phyloP scores from a whole-genome alignment of 306 rosid genomes.

The Quercus parvula region DNA sequence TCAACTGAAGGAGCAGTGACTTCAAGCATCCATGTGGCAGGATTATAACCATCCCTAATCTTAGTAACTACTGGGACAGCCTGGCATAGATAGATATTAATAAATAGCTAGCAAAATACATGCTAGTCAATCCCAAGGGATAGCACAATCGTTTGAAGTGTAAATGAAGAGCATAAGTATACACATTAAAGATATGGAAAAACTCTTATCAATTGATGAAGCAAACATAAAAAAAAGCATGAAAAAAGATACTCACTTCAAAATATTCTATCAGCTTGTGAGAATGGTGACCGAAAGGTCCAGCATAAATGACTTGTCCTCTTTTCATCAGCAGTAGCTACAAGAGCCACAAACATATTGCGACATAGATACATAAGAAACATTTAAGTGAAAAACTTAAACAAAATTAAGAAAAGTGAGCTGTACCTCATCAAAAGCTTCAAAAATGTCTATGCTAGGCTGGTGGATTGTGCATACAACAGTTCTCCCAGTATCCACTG shows the following conservation, averaged over 20 bases:
- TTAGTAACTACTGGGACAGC: constrained; percentile 61
- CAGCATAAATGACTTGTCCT: constrained; percentile 71
- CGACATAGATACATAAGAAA: neutral
- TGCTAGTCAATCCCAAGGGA: neutral
- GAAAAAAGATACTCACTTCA: constrained; percentile 36
- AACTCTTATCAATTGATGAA: neutral
- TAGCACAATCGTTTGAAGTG: neutral
- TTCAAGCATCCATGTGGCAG: constrained; percentile 91
- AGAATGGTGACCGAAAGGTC: constrained; percentile 67
- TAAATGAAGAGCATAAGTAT: neutral
- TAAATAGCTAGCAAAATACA: neutral
- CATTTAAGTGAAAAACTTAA: neutral
- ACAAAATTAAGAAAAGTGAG: neutral
- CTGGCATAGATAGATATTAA: constrained; percentile 29
- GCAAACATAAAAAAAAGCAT: neutral
- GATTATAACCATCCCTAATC: constrained; percentile 66
- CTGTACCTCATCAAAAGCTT: constrained; percentile 77
- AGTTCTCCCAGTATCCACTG: constrained; percentile 79
- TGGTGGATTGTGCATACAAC: constrained; percentile 93
- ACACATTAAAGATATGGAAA: neutral
- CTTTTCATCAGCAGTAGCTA: constrained; percentile 76
- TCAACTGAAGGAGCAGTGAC: constrained; percentile 49
- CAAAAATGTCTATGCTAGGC: constrained; percentile 86
- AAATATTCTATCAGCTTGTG: constrained; percentile 67
- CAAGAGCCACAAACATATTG: neutral